phyloP scores from a whole-genome alignment of 2,329 filamentous ascomycete genomes.

The Alternaria gaisen region DNA sequence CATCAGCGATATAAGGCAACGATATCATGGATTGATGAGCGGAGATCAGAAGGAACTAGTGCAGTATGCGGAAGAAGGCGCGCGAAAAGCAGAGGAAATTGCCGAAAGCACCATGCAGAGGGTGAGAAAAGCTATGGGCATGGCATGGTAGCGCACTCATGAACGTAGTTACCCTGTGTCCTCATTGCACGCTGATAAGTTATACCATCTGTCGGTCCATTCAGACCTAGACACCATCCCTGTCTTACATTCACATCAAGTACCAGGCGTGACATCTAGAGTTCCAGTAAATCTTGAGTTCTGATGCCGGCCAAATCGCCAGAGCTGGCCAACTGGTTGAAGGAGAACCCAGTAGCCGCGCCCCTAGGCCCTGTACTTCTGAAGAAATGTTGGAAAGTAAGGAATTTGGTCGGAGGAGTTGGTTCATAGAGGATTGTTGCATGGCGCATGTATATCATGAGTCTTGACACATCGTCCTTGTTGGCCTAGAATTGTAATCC shows the following conservation, averaged over 20 bases:
- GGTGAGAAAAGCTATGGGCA: constrained; percentile 32
- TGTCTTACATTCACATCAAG: too few relatives aligned
- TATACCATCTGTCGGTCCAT: background rate
- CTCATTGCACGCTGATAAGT: background rate
- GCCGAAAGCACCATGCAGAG: constrained; percentile 62
- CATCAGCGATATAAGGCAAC: constrained; percentile 64
- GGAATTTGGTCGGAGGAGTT: too few relatives aligned
- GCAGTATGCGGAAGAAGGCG: constrained; percentile 66
- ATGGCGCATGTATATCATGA: background rate
- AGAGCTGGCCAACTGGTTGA: too few relatives aligned
- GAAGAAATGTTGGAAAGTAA: too few relatives aligned
- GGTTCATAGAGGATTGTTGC: too few relatives aligned
- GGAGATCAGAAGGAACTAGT: constrained; percentile 64
- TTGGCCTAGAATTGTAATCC: background rate
- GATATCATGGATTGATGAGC: constrained; percentile 64
- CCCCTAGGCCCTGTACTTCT: too few relatives aligned
- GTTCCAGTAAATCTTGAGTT: too few relatives aligned
- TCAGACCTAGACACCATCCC: background rate
- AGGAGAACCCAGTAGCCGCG: too few relatives aligned
- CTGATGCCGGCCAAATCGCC: too few relatives aligned
- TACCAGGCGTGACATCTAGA: too few relatives aligned
- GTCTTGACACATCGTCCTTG: background rate
- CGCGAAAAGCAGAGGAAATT: constrained; percentile 67
- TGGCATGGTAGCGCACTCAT: constrained; percentile 5
- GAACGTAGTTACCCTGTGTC: background rate